A percentile compares a stretch with the other conserved stretches of the same genome.
phyloP scores from a whole-genome alignment of 1,139 yeast species.

The Kodamaea plutei region DNA sequence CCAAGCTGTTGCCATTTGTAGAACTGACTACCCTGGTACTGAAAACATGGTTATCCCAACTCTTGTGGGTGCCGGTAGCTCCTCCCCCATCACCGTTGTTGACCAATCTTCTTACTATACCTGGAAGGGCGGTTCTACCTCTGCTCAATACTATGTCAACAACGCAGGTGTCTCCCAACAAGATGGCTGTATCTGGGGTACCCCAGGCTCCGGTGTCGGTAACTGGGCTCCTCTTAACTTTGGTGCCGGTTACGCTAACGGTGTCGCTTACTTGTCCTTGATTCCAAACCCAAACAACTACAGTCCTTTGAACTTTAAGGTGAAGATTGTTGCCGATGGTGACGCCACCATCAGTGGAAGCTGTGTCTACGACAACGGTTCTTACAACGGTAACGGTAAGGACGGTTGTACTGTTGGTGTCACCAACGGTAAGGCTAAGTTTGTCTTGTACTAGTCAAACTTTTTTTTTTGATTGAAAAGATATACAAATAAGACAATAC shows the following conservation, averaged over 20 bases:
- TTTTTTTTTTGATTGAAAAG: background rate
- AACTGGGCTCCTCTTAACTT: slow-evolving; percentile 98
- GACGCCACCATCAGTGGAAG: slow-evolving; percentile 66
- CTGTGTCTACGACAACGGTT: slow-evolving; percentile 78
- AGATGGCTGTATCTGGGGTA: slow-evolving; percentile 95
- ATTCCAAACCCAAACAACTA: slow-evolving; percentile 93
- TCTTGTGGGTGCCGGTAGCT: slow-evolving; percentile 62
- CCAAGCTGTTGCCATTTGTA: slow-evolving; percentile 78
- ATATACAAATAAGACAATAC: too few species aligned
- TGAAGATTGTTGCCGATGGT: slow-evolving; percentile 66
- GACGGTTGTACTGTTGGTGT: slow-evolving; percentile 96
- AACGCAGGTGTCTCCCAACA: slow-evolving; percentile 86
- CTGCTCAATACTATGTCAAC: slow-evolving; percentile 96
- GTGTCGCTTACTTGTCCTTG: slow-evolving; percentile 80
- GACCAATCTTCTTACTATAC: slow-evolving; percentile 70
- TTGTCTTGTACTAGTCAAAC: slow-evolving; percentile 48
- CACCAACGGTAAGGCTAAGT: slow-evolving; percentile 72
- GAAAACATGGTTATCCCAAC: slow-evolving; percentile 98
- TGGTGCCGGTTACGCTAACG: slow-evolving; percentile 84
- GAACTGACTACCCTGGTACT: slow-evolving; percentile 98
- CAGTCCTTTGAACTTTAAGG: slow-evolving; percentile 73
- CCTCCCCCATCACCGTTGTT: slow-evolving; percentile 71
- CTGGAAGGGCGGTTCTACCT: slow-evolving; percentile 81
- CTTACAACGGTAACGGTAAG: slow-evolving; percentile 59
- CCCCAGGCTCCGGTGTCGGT: slow-evolving; percentile 74